These are phyloP conservation scores for Vinca major DNA, from an alignment of 305 asterid species.

Conservation along the genomic window DNA sequence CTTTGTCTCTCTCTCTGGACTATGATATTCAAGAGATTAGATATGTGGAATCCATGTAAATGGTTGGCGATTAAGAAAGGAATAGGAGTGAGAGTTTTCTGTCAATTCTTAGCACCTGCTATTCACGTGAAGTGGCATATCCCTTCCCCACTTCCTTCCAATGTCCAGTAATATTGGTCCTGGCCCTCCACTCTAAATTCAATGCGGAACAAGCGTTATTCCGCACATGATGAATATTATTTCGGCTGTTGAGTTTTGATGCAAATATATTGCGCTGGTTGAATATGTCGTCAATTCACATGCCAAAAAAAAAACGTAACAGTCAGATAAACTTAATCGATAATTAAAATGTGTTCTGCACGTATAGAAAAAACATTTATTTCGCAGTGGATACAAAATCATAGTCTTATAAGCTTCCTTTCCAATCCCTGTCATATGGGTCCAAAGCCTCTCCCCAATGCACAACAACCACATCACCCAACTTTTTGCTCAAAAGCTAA, in stretches of 20 bases:
- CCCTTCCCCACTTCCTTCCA: not conserved
- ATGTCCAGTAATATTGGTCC: not conserved
- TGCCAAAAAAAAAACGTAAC: too few relatives aligned
- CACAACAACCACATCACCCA: constrained; percentile 6
- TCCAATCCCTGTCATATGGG: not conserved
- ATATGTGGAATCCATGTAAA: constrained; percentile 7
- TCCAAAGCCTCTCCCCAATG: not conserved
- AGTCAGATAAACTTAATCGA: too few relatives aligned
- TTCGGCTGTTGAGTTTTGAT: too few relatives aligned
- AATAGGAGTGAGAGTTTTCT: not conserved
- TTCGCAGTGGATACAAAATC: too few relatives aligned
- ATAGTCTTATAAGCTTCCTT: not conserved
- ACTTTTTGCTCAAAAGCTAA: constrained; percentile 3
- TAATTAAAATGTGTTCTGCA: too few relatives aligned
- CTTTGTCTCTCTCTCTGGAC: not conserved
- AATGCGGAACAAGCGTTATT: too few relatives aligned
- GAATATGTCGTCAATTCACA: too few relatives aligned
- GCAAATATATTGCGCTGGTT: too few relatives aligned
- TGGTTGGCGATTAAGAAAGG: constrained; percentile 4
- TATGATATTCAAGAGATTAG: not conserved
- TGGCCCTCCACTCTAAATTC: not conserved
- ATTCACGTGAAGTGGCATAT: constrained; percentile 10
- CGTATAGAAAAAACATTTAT: too few relatives aligned
- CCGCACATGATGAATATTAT: too few relatives aligned
- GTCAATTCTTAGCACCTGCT: constrained; percentile 2